Evolutionary conservation across 371 early-diverging fungal species (phyloP), one percentile per base, ranked within the genome.

Genomic region (Mortierella sp.): DNA sequence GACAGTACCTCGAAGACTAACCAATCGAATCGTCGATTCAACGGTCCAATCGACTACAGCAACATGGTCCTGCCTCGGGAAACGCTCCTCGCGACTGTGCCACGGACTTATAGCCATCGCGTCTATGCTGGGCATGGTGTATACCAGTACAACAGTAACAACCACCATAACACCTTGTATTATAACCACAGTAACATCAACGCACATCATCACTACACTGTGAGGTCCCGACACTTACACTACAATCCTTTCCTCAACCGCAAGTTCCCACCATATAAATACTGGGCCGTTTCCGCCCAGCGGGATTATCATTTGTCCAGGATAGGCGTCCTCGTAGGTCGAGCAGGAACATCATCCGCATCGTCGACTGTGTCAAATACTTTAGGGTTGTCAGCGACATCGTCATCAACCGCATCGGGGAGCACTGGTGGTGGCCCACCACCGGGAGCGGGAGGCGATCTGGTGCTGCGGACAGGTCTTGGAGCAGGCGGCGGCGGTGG

Each of bases 181-280:
- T 50, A 59, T 44, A 50, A n/a, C 42, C 55, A 50, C 23, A 41
- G 26, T 39, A 42, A 19, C 27, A 32, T 58, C 8, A 54, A 57
- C 50, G 55, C 51, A 49, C 31, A 54, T 42, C 55, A 57, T 46
- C 58, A 46, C 23, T 53, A 47, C 34, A 56, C 34, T 21, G 51
- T 47, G 19, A 46, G 56, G 34, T 50, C 53, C 23, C 15, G 15
- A 9, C 59, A 48, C 15, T 31, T 63, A 3, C 56, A 56, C 19
- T 60, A 64, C 26, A 60, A 65, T 49, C 64, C 64, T 1, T 59
- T 59, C 31, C 37, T 44, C 23, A 48, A 64, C 52, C 60, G 64
- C 56, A 59, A 64, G 60, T 64, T 64, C 60, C 72, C 64, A 0
- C 63, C 70, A 3, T 63, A 58, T 37, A 57, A 70, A 37, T 57